Evolutionary conservation across 106 monocot genomes (phyloP).

Genomic region (Triglochin maritima): DNA sequence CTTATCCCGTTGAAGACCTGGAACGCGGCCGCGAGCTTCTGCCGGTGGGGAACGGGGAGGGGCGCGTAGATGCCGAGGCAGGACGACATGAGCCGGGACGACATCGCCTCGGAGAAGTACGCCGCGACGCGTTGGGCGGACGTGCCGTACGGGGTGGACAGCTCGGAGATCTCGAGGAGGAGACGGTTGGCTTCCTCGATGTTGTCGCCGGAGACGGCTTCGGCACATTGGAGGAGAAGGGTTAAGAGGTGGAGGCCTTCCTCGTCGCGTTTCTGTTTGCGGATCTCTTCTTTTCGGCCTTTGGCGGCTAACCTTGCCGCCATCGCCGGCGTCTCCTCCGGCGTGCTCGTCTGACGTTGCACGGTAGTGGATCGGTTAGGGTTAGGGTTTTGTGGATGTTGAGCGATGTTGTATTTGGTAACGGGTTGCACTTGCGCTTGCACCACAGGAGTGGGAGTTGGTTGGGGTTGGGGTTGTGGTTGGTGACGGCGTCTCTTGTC

Average conservation of each 20-base stretch:
- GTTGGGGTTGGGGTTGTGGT: neutral
- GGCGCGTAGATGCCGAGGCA: constrained; percentile 83
- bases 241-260: constrained; percentile 85
- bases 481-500: constrained; percentile 11
- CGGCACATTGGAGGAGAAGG: constrained; percentile 93
- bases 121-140: constrained; percentile 95
- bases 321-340: constrained; percentile 2
- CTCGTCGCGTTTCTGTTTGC: constrained; percentile 65
- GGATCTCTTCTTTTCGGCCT: constrained; percentile 40
- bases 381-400: neutral
- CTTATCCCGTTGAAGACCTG: constrained; percentile 92
- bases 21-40: constrained; percentile 70
- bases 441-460: neutral
- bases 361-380: constrained; percentile 2
- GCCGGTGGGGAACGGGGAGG: constrained; percentile 41
- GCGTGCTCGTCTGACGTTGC: constrained; percentile 16
- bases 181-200: constrained; percentile 71
- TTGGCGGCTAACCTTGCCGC: constrained; percentile 13
- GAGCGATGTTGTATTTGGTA: constrained; percentile 3
- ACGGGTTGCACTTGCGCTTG: neutral
- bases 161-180: constrained; percentile 83
- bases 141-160: constrained; percentile 86
- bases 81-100: constrained; percentile 71
- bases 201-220: constrained; percentile 80
- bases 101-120: constrained; percentile 99